Percentiles rank a stretch among this genome's conserved stretches.
Conservation (phyloP, 306 rosid genomes). For the Prunus mongolica region DNA sequence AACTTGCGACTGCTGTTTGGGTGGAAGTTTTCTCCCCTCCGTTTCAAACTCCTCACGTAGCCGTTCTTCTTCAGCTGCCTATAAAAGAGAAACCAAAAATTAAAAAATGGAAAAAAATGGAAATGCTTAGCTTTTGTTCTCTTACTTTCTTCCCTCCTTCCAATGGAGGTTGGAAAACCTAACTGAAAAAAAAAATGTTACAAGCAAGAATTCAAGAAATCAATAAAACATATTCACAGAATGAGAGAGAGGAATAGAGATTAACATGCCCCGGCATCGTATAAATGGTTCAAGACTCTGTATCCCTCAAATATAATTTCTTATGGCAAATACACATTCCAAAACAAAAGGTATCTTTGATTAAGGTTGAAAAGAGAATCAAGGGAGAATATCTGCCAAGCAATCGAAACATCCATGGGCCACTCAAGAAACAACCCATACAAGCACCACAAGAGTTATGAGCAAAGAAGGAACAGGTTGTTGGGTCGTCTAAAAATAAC, state of each 20-base stretch:
- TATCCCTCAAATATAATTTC: background rate
- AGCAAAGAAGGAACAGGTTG: background rate
- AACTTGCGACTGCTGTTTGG: slow-evolving; percentile 59
- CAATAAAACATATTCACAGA: background rate
- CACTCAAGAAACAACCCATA: no score
- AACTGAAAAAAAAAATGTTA: background rate
- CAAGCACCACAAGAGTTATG: no score
- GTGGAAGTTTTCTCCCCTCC: slow-evolving; percentile 98
- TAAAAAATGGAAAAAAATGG: no score
- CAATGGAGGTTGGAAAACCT: background rate
- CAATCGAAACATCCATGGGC: no score
- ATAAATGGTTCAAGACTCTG: background rate
- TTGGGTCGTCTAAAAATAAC: background rate
- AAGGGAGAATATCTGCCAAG: background rate
- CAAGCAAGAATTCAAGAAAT: background rate
- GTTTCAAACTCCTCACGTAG: slow-evolving; percentile 85
- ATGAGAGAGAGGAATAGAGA: no score
- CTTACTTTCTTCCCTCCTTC: background rate
- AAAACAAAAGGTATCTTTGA: background rate
- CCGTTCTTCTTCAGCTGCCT: slow-evolving; percentile 91
- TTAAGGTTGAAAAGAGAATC: background rate
- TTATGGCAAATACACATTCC: background rate
- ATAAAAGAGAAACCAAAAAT: slow-evolving; percentile 15
- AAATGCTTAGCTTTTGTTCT: background rate
- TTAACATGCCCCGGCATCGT: background rate